Base-by-base conservation (phyloP, 2,329 filamentous ascomycete species). In the Talaromyces marneffei region DNA sequence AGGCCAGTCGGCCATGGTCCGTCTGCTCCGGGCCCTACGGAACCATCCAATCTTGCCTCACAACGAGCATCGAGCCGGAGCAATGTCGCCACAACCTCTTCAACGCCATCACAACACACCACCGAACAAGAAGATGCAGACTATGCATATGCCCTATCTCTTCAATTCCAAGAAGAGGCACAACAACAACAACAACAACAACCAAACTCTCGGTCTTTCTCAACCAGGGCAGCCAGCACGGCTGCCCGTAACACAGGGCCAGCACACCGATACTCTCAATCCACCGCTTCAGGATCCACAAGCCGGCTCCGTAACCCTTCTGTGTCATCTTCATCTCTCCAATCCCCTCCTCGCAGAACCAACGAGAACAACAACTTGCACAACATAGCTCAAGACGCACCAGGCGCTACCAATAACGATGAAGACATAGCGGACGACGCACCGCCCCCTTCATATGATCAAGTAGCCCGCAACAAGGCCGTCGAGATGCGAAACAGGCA, bases 81-180 rank as follows among this genome's bases (percentile, higher is more conserved):
- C n/a, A 25, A 42, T 27, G 44, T 20, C 16, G 14, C 40, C 5
- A 25, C 55, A 25, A 18, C 39, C 1, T 2, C 52, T 2, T 40
- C 63, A 25, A 57, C 66, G 37, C 61, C 72, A 2, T 35, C 50
- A 33, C 56, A 62, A 20, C 14, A 23, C 1, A 59, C 29, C 67
- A 70, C 16, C 83, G 86, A 97, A 75, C 92, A 97, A 65, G 74
- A 74, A 37, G 78, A 80, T 66, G 77, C 77, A 68, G 86, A 92
- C 63, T 87, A 97, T 33, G 94, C 94, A 55, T 87, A 97, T 31
- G 94, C 94, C 0, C 82, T 97, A 2, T 92, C 93, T 0, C 80
- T 99, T 6, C 94, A 97, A 71, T 83, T 97, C 1, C 93, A 97
- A 72, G 94, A 97, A 72, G 93, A 97, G 73, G 91, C 20, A 6